Percentiles rank a stretch among this genome's conserved stretches.
These are phyloP conservation scores for Aspergillus arachidicola DNA, from an alignment of 2,329 filamentous ascomycete species.

Conservation along the genomic window DNA sequence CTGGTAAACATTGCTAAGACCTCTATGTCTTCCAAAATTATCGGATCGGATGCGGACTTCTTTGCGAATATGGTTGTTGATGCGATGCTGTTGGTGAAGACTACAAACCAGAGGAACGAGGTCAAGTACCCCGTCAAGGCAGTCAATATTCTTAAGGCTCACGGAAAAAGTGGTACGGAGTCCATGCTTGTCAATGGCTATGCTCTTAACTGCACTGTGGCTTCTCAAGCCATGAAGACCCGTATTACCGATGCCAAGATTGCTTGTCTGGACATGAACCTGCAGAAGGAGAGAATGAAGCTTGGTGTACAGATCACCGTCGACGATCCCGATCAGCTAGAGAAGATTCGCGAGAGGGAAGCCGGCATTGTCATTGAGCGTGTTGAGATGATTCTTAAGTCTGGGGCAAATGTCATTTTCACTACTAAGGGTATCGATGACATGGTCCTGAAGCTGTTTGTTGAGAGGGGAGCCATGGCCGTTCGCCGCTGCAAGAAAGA, in stretches of 20 bases:
- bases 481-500: conserved; percentile 98
- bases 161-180: conserved; percentile 88
- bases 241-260: conserved; percentile 93
- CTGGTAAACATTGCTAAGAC: conserved; percentile 96
- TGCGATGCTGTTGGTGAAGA: conserved; percentile 92
- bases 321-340: conserved; percentile 93
- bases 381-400: conserved; percentile 96
- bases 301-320: conserved; percentile 97
- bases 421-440: conserved; percentile 99
- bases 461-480: conserved; percentile 94
- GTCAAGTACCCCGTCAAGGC: conserved; percentile 98
- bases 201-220: conserved; percentile 96
- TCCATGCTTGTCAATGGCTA: conserved; percentile 94
- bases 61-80: conserved; percentile 98
- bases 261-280: conserved; percentile 93
- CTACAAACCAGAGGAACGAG: conserved; percentile 86
- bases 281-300: conserved; percentile 99
- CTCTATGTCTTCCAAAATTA: conserved; percentile 99
- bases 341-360: conserved; percentile 94
- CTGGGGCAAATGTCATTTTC: conserved; percentile 91
- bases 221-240: conserved; percentile 96
- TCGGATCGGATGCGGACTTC: conserved; percentile 92
- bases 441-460: conserved; percentile 87
- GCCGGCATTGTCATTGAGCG: conserved; percentile 90
- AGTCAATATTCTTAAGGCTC: conserved; percentile 97